Evolutionary conservation across 106 monocot species (phyloP), one percentile per base, ranked within the genome.

Genomic region (Allium cepa): DNA sequence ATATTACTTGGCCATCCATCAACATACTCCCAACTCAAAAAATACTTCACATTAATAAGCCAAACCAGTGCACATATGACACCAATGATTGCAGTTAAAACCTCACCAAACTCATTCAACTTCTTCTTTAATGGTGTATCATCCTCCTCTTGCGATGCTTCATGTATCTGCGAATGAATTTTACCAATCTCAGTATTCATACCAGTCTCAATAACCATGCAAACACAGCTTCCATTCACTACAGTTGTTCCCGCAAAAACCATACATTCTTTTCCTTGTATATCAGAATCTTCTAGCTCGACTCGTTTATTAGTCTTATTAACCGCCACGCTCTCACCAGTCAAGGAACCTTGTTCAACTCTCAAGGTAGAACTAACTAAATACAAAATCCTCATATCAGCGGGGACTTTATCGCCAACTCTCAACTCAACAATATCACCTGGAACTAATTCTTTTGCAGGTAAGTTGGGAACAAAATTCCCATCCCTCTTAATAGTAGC

Each of bases 251-350:
- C 92, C 0, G 89, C 72, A 60, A 93, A 93, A 0, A 86, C 78
- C 93, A 93, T 93, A 56, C 88, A 93, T 17, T 77, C 85, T 57
- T 93, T 93, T 4, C 81, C 88, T 46, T 81, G 88, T 18, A 85
- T 74, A 47, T 85, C 85, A 9, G 73, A 66, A 51, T 85, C 81
- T 9, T 85, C 85, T 8, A 9, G 22, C 58, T 65, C 16, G 8
- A 81, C 78, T 46, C 56, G 62, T 63, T 50, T 57, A 12, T 63
- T 75, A 9, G 77, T 77, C 56, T 85, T 85, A 46, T 77, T 81
- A 12, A 85, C 85, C 10, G 85, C 76, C 10, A 26, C 64, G 57
- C 78, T 85, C 78, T 85, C 85, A 9, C 85, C 85, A 0, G 85
- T 85, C 47, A 85, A 69, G 53, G 78, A 81, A 22, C 85, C 76